These are phyloP conservation scores for Iris pallida DNA, from an alignment of 116 monocot species.

Conservation along the genomic window DNA sequence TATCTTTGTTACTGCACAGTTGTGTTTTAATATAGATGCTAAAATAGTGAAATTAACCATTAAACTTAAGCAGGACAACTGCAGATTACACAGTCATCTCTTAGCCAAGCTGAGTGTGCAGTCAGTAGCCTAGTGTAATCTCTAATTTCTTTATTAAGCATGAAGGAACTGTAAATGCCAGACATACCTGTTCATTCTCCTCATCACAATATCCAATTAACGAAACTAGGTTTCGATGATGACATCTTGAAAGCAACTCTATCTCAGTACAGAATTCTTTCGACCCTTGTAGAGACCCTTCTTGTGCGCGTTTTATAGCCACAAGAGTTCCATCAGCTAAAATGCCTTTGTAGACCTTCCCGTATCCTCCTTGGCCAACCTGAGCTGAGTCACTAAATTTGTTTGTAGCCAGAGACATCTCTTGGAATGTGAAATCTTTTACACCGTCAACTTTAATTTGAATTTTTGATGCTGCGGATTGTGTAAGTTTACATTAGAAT, in stretches of 20 bases:
- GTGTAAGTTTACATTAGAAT: conserved; percentile 7
- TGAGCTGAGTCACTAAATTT: conserved; percentile 34
- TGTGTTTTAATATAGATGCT: too few species aligned
- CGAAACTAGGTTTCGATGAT: conserved; percentile 56
- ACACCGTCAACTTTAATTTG: conserved; percentile 61
- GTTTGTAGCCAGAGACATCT: conserved; percentile 38
- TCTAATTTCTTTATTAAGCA: too few species aligned
- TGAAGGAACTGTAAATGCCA: too few species aligned
- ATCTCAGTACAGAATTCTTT: conserved; percentile 66
- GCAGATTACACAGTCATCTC: too few species aligned
- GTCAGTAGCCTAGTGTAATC: too few species aligned
- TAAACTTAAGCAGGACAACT: too few species aligned
- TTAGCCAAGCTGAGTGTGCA: too few species aligned
- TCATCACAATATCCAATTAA: conserved; percentile 65
- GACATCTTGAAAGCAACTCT: conserved; percentile 55
- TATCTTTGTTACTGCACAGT: too few species aligned
- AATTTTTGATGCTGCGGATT: conserved; percentile 41
- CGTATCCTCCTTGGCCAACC: conserved; percentile 64
- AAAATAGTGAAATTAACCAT: too few species aligned
- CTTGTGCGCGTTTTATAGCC: conserved; percentile 53
- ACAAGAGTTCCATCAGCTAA: conserved; percentile 55
- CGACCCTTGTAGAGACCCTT: conserved; percentile 56
- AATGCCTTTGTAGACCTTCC: conserved; percentile 53
- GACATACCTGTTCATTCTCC: conserved; percentile 64
- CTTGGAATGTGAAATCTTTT: conserved; percentile 42